Evolutionary conservation across 2,329 filamentous ascomycete genomes (phyloP), one percentile per base, ranked within the genome.

Genomic region (Zymoseptoria brevis): DNA sequence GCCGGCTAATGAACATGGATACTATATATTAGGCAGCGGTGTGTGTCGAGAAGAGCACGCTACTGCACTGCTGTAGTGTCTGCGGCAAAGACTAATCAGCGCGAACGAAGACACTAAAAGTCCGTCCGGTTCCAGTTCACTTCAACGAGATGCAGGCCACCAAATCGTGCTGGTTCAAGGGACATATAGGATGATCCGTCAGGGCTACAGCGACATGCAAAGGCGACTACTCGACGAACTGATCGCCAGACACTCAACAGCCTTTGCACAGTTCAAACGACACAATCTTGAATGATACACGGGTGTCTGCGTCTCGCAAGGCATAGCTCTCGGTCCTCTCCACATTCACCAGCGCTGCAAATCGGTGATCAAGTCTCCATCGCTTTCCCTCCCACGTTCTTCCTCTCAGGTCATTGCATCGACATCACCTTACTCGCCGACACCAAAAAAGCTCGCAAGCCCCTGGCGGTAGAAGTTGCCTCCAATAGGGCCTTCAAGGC

Each of bases 391-490:
- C 13, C 19, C n/a, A 51, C 16, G 6, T 24, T 51, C n/a, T 21
- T 8, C 50, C 50, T 11, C 22, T 51, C 50, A 11, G 50, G 22
- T 51, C 35, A n/a, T 45, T 45, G 35, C 35, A n/a, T 45, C 35
- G 35, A 51, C n/a, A 51, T 51, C 19, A 21, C 22, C 19, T 22
- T 21, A 11, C n/a, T 11, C 19, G 24, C 53, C 53, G 21, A 50
- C 19, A 24, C 55, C 57, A 13, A 55, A 1, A 26, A 59, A 11
- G 56, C 54, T 59, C 19, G 29, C 55, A 24, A 60, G 24, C 1
- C 58, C 58, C 48, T 60, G 51, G 13, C 45, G 45, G 45, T 54
- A 60, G 19, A 57, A 60, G 26, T 60, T 60, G 3, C 58, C 58
- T 11, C 41, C 58, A 49, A 60, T 54, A 9, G 58, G 58, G 24